Percentiles rank a stretch among this genome's conserved stretches.
phyloP scores from a whole-genome alignment of 2,329 filamentous ascomycete genomes.

The Neofusicoccum sp. region DNA sequence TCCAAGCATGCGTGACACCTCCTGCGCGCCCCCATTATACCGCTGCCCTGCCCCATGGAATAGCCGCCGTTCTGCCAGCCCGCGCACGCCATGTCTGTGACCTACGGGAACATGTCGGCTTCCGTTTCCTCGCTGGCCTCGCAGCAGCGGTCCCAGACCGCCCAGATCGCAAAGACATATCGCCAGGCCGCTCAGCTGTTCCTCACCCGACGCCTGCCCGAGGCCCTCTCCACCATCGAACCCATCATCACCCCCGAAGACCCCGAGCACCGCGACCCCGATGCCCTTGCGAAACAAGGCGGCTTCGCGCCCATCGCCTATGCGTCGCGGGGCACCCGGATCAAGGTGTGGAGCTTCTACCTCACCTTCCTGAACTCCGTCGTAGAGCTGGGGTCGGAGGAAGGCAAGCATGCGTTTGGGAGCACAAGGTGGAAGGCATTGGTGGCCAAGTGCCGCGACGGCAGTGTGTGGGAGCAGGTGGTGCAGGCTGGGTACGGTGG shows the following conservation, averaged over 20 bases:
- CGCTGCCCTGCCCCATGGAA: slow-evolving; percentile 41
- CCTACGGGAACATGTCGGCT: slow-evolving; percentile 58
- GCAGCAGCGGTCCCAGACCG: slow-evolving; percentile 56
- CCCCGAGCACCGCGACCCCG: slow-evolving; percentile 17
- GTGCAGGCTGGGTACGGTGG: slow-evolving; percentile 84
- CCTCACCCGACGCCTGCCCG: slow-evolving; percentile 86
- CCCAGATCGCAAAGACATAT: slow-evolving; percentile 85
- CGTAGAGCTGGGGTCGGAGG: slow-evolving; percentile 81
- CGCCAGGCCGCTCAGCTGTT: slow-evolving; percentile 92
- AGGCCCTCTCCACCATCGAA: slow-evolving; percentile 80
- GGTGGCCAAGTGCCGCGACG: slow-evolving; percentile 80
- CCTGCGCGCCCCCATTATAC: slow-evolving; percentile 1
- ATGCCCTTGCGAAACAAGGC: slow-evolving; percentile 17
- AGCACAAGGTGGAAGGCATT: slow-evolving; percentile 79
- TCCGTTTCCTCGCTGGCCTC: slow-evolving; percentile 70
- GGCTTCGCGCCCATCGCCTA: slow-evolving; percentile 69
- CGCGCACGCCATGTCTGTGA: slow-evolving; percentile 42
- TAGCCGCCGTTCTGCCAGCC: slow-evolving; percentile 28
- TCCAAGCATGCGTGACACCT: slow-evolving; percentile 5
- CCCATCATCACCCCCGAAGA: slow-evolving; percentile 68
- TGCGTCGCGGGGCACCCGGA: slow-evolving; percentile 76
- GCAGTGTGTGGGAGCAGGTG: slow-evolving; percentile 92
- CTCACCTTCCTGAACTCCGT: slow-evolving; percentile 90
- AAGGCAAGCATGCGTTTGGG: slow-evolving; percentile 86
- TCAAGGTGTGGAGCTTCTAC: slow-evolving; percentile 98